These are phyloP conservation scores for Pseudopithomyces maydicus DNA, from an alignment of 2,329 filamentous ascomycete genomes.

Conservation along the genomic window DNA sequence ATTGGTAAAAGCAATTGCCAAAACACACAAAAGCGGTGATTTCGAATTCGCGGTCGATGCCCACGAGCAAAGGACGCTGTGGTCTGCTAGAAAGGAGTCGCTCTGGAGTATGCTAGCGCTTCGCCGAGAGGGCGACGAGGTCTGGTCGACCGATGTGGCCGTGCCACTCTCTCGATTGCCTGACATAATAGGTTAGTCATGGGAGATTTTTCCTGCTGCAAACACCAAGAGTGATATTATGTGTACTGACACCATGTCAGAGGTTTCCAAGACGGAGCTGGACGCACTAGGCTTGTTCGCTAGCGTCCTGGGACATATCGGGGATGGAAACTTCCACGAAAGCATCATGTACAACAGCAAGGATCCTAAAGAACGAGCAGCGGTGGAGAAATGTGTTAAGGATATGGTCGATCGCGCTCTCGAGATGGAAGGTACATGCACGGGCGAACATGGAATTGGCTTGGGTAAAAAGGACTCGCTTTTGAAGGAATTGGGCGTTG, in stretches of 20 bases:
- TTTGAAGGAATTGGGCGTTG: conserved; percentile 76
- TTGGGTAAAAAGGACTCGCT: conserved; percentile 85
- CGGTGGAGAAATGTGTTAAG: conserved; percentile 80
- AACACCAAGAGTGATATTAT: too few relatives aligned
- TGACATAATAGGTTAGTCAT: conserved; percentile 61
- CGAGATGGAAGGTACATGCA: conserved; percentile 93
- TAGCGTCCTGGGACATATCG: conserved; percentile 86
- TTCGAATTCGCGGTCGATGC: conserved; percentile 63
- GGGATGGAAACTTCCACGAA: conserved; percentile 94
- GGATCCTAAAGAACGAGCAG: conserved; percentile 70
- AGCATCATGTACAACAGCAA: conserved; percentile 84
- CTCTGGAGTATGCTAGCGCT: conserved; percentile 66
- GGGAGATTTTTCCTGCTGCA: background rate
- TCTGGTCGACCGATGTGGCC: conserved; percentile 67
- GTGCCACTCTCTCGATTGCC: conserved; percentile 65
- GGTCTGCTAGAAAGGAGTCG: conserved; percentile 65
- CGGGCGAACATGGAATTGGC: conserved; percentile 85
- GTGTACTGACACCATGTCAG: conserved; percentile 48
- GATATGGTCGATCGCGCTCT: conserved; percentile 90
- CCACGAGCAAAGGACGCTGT: conserved; percentile 60
- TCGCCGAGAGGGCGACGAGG: conserved; percentile 59
- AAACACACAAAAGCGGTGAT: conserved; percentile 59
- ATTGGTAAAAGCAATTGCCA: conserved; percentile 70
- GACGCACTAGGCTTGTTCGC: conserved; percentile 85
- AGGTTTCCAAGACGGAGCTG: conserved; percentile 87